These are phyloP conservation scores for Trypanosoma caninum DNA, from an alignment of 208 protist species.

Conservation along the genomic window DNA sequence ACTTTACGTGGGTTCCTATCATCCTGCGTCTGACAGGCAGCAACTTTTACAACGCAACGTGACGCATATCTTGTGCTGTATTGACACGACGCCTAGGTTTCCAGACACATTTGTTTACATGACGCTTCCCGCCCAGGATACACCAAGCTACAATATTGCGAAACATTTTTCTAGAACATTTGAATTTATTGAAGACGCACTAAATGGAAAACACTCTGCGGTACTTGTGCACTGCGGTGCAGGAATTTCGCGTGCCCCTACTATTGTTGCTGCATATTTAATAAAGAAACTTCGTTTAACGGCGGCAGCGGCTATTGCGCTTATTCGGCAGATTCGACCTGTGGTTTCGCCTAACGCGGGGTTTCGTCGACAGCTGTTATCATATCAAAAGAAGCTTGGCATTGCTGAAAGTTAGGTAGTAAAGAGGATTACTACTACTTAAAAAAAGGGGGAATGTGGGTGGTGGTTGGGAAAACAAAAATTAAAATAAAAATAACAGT, in stretches of 20 bases:
- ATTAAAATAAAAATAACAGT: too few species aligned
- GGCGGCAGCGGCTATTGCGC: constrained; percentile 36
- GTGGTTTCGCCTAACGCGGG: constrained; percentile 66
- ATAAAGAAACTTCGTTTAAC: constrained; percentile 64
- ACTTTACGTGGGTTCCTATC: constrained; percentile 77
- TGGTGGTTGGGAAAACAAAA: too few species aligned
- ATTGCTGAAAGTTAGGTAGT: too few species aligned
- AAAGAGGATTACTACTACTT: too few species aligned
- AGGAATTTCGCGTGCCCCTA: constrained; percentile 79
- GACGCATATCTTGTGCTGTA: constrained; percentile 75
- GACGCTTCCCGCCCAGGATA: constrained; percentile 44
- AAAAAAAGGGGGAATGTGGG: too few species aligned
- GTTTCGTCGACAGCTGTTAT: constrained; percentile 54
- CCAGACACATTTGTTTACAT: constrained; percentile 60
- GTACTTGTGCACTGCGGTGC: constrained; percentile 85
- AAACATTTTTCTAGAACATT: constrained; percentile 52
- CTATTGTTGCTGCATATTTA: constrained; percentile 68
- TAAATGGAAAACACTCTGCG: constrained; percentile 34
- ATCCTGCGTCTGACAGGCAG: constrained; percentile 42
- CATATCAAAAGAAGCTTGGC: constrained; percentile 28
- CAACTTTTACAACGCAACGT: constrained; percentile 42
- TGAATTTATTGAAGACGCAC: constrained; percentile 71
- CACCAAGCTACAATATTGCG: constrained; percentile 39
- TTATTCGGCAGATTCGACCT: constrained; percentile 45
- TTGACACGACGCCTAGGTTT: constrained; percentile 49